Base-by-base conservation (phyloP, 495 filamentous ascomycete species). In the Aspergillus incahuasiensis region DNA sequence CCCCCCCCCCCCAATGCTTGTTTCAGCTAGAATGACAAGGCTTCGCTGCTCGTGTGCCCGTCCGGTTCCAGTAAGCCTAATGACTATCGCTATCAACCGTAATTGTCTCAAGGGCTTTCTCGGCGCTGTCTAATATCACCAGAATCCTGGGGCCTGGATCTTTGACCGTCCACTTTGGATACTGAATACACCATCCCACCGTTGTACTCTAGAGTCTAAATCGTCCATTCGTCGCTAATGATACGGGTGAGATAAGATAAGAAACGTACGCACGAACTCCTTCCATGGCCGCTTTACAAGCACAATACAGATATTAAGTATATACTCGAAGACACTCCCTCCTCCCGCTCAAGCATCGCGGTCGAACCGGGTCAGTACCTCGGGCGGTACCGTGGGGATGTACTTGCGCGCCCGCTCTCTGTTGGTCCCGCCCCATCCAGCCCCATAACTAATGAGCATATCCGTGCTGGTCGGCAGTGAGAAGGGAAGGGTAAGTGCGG, bases 361-460 rank as follows among this genome's bases (percentile, higher is more conserved):
- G 75, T 97, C 94, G 32, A 99, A 79, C 72, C 89, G 95, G 45
- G 86, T 86, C 25, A 99, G 72, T 61, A 96, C 96, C 69, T 99
- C 94, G 1, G 92, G 86, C 21, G 95, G 91, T 22, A 97, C 90
- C 0, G 87, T 96, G 4, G 94, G 94, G n/a, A 95, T 92, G 63
- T 97, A 99, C 71, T 95, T 96, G 54, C 90, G 79, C 66, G 94
- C 94, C 42, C 91, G 79, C 68, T 99, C 94, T 49, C 86, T 80
- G 69, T 99, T 96, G 24, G 92, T 78, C 0, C 94, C 94, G 4
- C 94, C 94, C 59, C 96, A 90, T 12, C 94, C 94, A 24, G 95
- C 92, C 8, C 94, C 94, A 63, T 94, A 99, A 59, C 83, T 91
- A 35, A 99, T 80, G 57, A 96, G 78, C 94, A 99, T 97, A 68